These are phyloP conservation scores for Schizophyllum commune DNA, from an alignment of 1,284 basidiomycete genomes.

Conservation along the genomic window DNA sequence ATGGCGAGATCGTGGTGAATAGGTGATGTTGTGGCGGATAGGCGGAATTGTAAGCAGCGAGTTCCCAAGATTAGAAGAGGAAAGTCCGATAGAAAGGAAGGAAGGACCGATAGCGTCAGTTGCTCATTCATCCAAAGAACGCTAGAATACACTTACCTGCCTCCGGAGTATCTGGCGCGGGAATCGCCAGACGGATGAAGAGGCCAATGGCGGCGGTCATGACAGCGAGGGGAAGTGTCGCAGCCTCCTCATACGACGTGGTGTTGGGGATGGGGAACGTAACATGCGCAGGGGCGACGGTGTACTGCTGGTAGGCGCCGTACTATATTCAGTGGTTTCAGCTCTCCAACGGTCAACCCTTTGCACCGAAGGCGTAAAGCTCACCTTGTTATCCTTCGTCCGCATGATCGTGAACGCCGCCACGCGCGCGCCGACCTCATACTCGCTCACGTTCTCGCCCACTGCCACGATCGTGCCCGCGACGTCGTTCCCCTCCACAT, in stretches of 20 bases:
- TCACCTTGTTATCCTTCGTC: background rate
- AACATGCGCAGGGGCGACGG: background rate
- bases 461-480: constrained; percentile 30
- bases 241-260: background rate
- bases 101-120: background rate
- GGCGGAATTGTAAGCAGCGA: too few species aligned
- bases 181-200: background rate
- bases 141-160: background rate
- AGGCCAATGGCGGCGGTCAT: background rate
- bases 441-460: constrained; percentile 25
- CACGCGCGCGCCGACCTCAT: constrained; percentile 33
- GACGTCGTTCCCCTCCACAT: constrained; percentile 27
- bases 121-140: background rate
- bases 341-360: background rate
- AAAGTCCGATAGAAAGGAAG: too few species aligned
- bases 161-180: background rate
- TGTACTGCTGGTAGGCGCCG: background rate
- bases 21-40: too few species aligned
- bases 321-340: background rate
- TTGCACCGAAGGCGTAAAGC: background rate
- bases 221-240: background rate
- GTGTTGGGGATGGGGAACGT: background rate
- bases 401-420: constrained; percentile 8
- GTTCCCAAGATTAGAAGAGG: too few species aligned
- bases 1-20: too few species aligned